Evolutionary conservation across 331 rosid genomes (phyloP), one percentile per base, ranked within the genome.

Genomic region (Rosa hybrid): DNA sequence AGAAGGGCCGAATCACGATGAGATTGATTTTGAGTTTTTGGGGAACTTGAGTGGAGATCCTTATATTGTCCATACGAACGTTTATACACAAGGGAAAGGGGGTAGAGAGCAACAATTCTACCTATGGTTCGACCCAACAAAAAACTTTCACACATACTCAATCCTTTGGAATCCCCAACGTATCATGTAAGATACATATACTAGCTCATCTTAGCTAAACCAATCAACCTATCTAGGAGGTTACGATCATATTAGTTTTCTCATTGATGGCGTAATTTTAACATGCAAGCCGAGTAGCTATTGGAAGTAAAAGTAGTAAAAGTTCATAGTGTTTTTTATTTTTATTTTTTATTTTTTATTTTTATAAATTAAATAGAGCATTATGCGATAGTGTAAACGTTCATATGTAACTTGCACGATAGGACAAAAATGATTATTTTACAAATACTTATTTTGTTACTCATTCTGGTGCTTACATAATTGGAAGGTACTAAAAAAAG

Each of bases 41-140:
- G 88, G 86, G 17, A 85, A 85, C 82, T 16, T 75, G 75, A 85
- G 78, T 53, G 86, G 86, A 16, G 72, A 85, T 53, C 83, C 88
- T 4, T 85, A 85, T 49, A 82, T 46, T 2, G 78, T 85, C 18
- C 88, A 85, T 54, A 85, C 88, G 5, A 85, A 85, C 17, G 86
- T 85, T 23, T 85, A 78, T 41, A 78, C 83, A 1, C 86, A 81
- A 78, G 88, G 88, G 3, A 81, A 59, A 70, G 88, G 83, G 2
- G 69, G 34, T 1, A 81, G 87, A 67, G 87, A 84, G 77, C 87
- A 84, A 38, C 87, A 84, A 23, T 85, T 85, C 68, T 18, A 81
- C 83, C 88, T 85, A 30, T 85, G 88, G 86, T 85, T 81, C 45
- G 88, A 85, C 64, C 88, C 86, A 74, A 85, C 86, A 30, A 85